Conservation (phyloP, 108 stramenopile genomes). For the Cylindrotheca fusiformis region DNA sequence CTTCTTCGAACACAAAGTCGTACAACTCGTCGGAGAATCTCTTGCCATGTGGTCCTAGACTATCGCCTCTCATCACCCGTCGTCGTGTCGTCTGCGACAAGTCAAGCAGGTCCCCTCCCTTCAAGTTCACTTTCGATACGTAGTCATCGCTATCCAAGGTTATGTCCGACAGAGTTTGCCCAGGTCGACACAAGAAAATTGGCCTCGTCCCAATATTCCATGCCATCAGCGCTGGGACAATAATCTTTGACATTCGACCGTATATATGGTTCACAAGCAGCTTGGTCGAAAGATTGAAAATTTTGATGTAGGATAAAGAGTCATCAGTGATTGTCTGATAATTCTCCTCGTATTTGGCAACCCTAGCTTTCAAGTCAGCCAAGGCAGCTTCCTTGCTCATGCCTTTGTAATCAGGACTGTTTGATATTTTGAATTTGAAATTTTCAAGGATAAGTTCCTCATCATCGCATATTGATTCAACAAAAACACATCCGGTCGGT, state of each 20-base stretch:
- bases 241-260: conserved; percentile 86
- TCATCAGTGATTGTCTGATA: conserved; percentile 95
- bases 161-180: conserved; percentile 65
- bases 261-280: conserved; percentile 74
- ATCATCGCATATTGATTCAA: conserved; percentile 96
- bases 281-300: conserved; percentile 87
- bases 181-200: conserved; percentile 82
- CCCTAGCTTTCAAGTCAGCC: conserved; percentile 78
- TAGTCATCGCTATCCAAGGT: conserved; percentile 45
- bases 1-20: conserved; percentile 63
- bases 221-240: conserved; percentile 87
- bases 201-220: conserved; percentile 91
- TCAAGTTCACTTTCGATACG: conserved; percentile 17
- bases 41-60: conserved; percentile 54
- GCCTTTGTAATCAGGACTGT: conserved; percentile 80
- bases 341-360: conserved; percentile 84
- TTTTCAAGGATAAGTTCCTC: conserved; percentile 76
- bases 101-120: conserved; percentile 17
- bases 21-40: conserved; percentile 73
- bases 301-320: conserved; percentile 90
- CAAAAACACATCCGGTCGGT: conserved; percentile 86
- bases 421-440: conserved; percentile 73
- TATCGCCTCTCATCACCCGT: conserved; percentile 51
- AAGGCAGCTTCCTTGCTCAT: conserved; percentile 72
- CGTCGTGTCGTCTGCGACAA: conserved; percentile 24